Evolutionary conservation across 768 basidiomycete species (phyloP), one percentile per base, ranked within the genome.

Genomic region (Mycena vulgaris): DNA sequence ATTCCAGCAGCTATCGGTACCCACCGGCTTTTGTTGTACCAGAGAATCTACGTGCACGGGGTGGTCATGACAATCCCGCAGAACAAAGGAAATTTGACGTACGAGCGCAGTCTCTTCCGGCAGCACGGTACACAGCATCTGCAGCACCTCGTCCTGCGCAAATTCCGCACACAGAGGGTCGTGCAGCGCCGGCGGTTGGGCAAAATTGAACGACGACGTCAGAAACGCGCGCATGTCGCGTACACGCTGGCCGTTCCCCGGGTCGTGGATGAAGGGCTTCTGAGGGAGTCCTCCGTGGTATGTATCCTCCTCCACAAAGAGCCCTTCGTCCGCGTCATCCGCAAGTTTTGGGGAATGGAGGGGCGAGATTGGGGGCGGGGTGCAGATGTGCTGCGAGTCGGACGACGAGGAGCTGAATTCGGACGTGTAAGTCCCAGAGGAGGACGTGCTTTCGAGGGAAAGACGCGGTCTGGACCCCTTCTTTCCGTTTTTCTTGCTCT

Each of bases 1-100:
- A 4, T 17, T 14, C 45, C 2, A 16, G 40, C 17, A 39, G 4
- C 4, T 5, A 2, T 35, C 13, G 5, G 11, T 23, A 51, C 31
- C 8, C 47, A 70, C 69, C 94, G 88, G 76, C 92, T 94, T 80
- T 94, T 94, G 83, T 95, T 95, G 75, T 95, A 95, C 93, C 93
- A 95, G 16, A 95, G 74, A 13, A 93, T 89, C 93, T 93, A 69
- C 25, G 49, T 37, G 39, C n/a, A 10, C 55, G 3, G 21, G 42
- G 14, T 11, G 21, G 23, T 58, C 10, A 62, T 37, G 39, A 21
- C 23, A 14, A 51, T 42, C 40, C 63, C 9, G 16, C 30, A 27
- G 49, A 45, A 25, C n/a, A 60, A 28, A 53, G 14, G 25, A 55
- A 57, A 23, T 37, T n/a, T n/a, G 28, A 81, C 90, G 53, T 73